Percentiles rank a stretch among this genome's conserved stretches.
These are phyloP conservation scores for Adansonia gregorii DNA, from an alignment of 441 rosid genomes.

Conservation along the genomic window DNA sequence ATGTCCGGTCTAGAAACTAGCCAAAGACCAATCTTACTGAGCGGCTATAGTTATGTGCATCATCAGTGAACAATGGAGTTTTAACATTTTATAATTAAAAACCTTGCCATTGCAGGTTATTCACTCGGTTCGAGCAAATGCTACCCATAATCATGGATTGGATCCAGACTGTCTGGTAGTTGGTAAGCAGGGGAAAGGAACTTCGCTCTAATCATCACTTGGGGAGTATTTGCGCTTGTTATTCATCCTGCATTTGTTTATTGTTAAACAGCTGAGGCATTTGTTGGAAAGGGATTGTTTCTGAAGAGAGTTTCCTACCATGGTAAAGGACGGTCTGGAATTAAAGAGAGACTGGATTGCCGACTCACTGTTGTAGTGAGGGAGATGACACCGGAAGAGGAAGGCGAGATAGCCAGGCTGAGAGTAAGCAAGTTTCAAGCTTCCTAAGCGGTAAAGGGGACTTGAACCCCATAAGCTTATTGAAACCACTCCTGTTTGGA, in stretches of 20 bases:
- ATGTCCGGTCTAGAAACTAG: neutral
- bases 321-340: conserved; percentile 63
- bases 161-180: conserved; percentile 82
- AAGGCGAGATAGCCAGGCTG: conserved; percentile 81
- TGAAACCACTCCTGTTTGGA: conserved; percentile 85
- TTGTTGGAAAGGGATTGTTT: conserved; percentile 82
- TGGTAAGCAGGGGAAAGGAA: conserved; percentile 48
- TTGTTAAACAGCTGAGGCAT: conserved; percentile 75
- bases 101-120: conserved; percentile 56
- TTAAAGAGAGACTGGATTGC: conserved; percentile 65
- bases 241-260: conserved; percentile 9
- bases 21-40: neutral
- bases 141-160: conserved; percentile 87
- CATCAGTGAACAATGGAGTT: neutral
- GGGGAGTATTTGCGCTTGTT: conserved; percentile 11
- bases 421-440: conserved; percentile 76
- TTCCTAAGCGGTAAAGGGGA: conserved; percentile 57
- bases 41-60: neutral
- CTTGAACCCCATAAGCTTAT: conserved; percentile 80
- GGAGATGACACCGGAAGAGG: conserved; percentile 83
- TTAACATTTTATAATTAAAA: neutral
- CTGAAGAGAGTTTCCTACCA: conserved; percentile 70
- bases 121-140: conserved; percentile 92
- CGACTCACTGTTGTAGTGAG: conserved; percentile 81
- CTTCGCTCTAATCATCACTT: neutral